Conservation (phyloP, 805 yeast genomes). For the Yarrowia bubula region DNA sequence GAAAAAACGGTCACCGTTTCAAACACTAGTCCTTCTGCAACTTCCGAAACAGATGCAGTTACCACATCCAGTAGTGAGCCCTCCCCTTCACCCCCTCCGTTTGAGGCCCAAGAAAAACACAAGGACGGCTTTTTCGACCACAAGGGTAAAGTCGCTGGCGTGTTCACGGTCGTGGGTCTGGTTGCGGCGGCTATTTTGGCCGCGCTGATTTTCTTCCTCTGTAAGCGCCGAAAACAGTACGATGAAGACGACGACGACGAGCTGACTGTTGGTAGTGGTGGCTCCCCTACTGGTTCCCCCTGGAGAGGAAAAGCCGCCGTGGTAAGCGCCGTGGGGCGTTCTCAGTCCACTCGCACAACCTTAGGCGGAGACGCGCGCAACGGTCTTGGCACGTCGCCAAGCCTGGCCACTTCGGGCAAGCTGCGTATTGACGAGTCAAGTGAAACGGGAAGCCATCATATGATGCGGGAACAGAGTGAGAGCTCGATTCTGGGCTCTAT, state of each 20-base stretch:
- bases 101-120: background rate
- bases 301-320: conserved; percentile 4
- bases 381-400: background rate
- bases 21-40: conserved; percentile 29
- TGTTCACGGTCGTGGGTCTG: conserved; percentile 75
- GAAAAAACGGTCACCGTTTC: conserved; percentile 32
- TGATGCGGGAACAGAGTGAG: conserved; percentile 19
- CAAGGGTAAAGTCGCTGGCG: conserved; percentile 81
- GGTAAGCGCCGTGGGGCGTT: background rate
- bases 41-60: background rate
- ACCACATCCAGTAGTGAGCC: conserved; percentile 2
- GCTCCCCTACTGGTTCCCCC: conserved; percentile 18
- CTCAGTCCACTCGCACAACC: background rate
- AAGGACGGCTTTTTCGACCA: conserved; percentile 52
- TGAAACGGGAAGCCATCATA: background rate
- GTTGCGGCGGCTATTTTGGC: conserved; percentile 49
- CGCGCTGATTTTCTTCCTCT: conserved; percentile 43
- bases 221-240: conserved; percentile 32
- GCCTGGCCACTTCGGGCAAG: background rate
- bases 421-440: conserved; percentile 16
- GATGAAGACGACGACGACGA: conserved; percentile 27
- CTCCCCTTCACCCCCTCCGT: conserved; percentile 9
- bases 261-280: conserved; percentile 19
- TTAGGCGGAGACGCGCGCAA: background rate
- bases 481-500: conserved; percentile 1